Conservation (phyloP, 2,329 filamentous ascomycete genomes). For the Colletotrichum aenigma region DNA sequence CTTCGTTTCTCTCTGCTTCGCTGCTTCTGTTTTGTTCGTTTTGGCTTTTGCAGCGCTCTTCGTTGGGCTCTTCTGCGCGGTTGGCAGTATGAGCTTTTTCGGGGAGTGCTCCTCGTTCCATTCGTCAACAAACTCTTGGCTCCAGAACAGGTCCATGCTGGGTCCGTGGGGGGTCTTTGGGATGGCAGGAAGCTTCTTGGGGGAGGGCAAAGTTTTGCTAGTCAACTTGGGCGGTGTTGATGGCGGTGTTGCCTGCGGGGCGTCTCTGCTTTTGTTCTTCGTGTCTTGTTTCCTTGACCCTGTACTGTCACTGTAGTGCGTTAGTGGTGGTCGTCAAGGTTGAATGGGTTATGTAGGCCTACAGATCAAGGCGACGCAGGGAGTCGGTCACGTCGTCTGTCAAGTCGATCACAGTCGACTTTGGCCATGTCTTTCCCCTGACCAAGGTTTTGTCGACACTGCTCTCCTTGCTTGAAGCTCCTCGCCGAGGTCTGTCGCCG, state of each 20-base stretch:
- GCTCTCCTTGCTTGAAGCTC: not conserved
- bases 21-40: conserved; percentile 23
- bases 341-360: not conserved
- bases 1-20: conserved; percentile 45
- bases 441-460: not conserved
- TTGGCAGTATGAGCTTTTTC: conserved; percentile 40
- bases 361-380: conserved; percentile 10
- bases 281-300: not conserved
- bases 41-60: conserved; percentile 30
- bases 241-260: not conserved
- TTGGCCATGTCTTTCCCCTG: not conserved
- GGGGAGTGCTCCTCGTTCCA: conserved; percentile 69
- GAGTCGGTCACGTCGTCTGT: conserved; percentile 2
- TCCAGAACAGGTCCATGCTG: conserved; percentile 64
- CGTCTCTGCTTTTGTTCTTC: not conserved
- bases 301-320: not conserved
- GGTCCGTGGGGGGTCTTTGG: conserved; percentile 59
- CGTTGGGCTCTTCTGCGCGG: conserved; percentile 18
- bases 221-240: conserved; percentile 23
- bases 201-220: conserved; percentile 28
- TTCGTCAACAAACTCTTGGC: conserved; percentile 60
- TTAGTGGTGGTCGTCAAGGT: not conserved
- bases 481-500: not conserved
- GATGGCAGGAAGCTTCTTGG: conserved; percentile 41
- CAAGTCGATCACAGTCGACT: not conserved